Evolutionary conservation across 805 yeast genomes (phyloP), one percentile per base, ranked within the genome.

Genomic region (Kodamaea hsintzibuensis): DNA sequence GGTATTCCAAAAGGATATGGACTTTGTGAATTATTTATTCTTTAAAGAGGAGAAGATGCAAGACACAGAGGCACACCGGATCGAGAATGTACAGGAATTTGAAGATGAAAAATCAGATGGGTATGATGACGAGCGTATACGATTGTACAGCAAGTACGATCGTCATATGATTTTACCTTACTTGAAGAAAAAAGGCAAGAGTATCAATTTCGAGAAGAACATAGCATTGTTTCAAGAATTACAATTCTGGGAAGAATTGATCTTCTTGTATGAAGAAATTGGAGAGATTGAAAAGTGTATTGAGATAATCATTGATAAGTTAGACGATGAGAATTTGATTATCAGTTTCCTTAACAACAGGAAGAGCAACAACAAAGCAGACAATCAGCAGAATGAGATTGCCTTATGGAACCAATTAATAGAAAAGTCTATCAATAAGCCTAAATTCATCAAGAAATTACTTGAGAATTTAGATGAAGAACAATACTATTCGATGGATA

Each of bases 381-480:
- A 77, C 49, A 40, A 40, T 13, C 44, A 40, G 12, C 78, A 78
- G 9, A 82, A 80, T 47, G 96, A 91, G 60, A 68, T 75, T 18
- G 96, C 89, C n/a, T 72, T 91, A 9, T 91, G 97, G 96, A 84
- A 84, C 42, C 83, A 84, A 46, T 75, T 93, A 56, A 71, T 93
- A 9, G 84, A 82, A 17, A 83, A 85, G 65, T 85, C 96, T 17
- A 78, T 85, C 72, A 77, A 79, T 40, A 84, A 84, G 58, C 95
- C 97, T 0, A 76, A 76, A n/a, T 91, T 90, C 63, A 86, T 93
- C 43, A 82, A 83, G 56, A 88, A 88, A 6, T 73, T 93, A 47
- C 78, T 95, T 53, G 86, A 87, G 54, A 76, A 82, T 52, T 84
- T 89, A 0, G 89, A 88, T 58, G 54, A 51, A 35, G 47, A 51